Percentiles rank a stretch among this genome's conserved stretches.
phyloP scores from a whole-genome alignment of 495 filamentous ascomycete genomes.

The Pseudoneurospora amorphoporcata region DNA sequence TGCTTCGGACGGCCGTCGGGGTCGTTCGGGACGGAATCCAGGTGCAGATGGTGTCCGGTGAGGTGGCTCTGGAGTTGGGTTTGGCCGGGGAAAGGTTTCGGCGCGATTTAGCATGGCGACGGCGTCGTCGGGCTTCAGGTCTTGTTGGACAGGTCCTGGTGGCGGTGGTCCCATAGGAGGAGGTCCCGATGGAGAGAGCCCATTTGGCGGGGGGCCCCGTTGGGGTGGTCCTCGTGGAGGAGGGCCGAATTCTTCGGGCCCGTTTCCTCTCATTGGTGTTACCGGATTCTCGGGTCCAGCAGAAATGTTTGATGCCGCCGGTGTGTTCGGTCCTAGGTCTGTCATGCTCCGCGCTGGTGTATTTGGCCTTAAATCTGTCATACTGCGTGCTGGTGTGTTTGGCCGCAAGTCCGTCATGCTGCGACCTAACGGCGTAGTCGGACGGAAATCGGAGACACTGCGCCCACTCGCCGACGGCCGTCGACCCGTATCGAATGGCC shows the following conservation, averaged over 20 bases:
- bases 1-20: slow-evolving; percentile 23
- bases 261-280: slow-evolving; percentile 35
- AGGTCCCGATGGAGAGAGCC: background rate
- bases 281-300: slow-evolving; percentile 24
- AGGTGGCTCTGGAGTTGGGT: slow-evolving; percentile 23
- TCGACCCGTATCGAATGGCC: slow-evolving; percentile 47
- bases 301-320: slow-evolving; percentile 24
- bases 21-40: slow-evolving; percentile 25
- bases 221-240: slow-evolving; percentile 13
- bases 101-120: slow-evolving; percentile 36
- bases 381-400: background rate
- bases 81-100: slow-evolving; percentile 44
- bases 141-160: slow-evolving; percentile 9
- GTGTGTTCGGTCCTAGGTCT: background rate
- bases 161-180: background rate
- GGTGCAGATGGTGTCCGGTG: slow-evolving; percentile 38
- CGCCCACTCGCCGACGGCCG: slow-evolving; percentile 17
- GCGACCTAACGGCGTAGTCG: background rate
- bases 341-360: background rate
- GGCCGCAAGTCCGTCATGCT: background rate
- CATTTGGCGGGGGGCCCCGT: background rate
- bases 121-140: slow-evolving; percentile 22
- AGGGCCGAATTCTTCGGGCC: slow-evolving; percentile 40
- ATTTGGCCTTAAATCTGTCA: background rate
- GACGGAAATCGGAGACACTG: slow-evolving; percentile 4